These are phyloP conservation scores for Globisporangium radiosum DNA, from an alignment of 352 stramenopile genomes.

Conservation along the genomic window DNA sequence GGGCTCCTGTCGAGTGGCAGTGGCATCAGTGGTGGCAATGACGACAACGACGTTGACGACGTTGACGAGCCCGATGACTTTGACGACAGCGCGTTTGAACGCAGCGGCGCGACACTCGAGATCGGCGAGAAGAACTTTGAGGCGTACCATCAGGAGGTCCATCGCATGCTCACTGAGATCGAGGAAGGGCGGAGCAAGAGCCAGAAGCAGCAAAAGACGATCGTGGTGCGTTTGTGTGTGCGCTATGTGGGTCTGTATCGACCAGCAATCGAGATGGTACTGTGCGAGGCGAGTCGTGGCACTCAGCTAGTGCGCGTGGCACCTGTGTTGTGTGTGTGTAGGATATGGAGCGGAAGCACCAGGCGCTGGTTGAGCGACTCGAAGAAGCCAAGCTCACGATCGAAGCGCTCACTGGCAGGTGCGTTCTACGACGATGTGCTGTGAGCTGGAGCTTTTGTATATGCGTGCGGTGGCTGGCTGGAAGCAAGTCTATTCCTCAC, in stretches of 20 bases:
- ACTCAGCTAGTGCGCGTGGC: no score
- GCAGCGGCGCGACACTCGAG: conserved; percentile 11
- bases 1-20: not conserved
- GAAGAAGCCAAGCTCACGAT: conserved; percentile 68
- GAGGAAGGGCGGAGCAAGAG: conserved; percentile 50
- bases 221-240: conserved; percentile 26
- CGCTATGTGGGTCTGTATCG: not conserved
- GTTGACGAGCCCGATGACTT: conserved; percentile 5
- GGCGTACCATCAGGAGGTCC: conserved; percentile 58
- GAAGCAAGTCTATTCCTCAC: no score
- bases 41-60: not conserved
- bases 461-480: no score
- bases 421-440: not conserved
- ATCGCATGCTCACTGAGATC: conserved; percentile 55
- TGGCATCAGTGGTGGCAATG: not conserved
- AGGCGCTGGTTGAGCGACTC: conserved; percentile 43
- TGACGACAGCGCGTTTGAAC: conserved; percentile 2
- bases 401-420: conserved; percentile 62
- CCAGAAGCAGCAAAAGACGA: conserved; percentile 65
- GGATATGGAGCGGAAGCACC: conserved; percentile 69
- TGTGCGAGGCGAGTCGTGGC: no score
- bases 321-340: conserved; percentile 6
- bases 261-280: not conserved
- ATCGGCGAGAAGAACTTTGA: conserved; percentile 68
- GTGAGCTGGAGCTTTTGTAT: not conserved